phyloP scores from a whole-genome alignment of 805 yeast species.

The Clavispora phyllophila region DNA sequence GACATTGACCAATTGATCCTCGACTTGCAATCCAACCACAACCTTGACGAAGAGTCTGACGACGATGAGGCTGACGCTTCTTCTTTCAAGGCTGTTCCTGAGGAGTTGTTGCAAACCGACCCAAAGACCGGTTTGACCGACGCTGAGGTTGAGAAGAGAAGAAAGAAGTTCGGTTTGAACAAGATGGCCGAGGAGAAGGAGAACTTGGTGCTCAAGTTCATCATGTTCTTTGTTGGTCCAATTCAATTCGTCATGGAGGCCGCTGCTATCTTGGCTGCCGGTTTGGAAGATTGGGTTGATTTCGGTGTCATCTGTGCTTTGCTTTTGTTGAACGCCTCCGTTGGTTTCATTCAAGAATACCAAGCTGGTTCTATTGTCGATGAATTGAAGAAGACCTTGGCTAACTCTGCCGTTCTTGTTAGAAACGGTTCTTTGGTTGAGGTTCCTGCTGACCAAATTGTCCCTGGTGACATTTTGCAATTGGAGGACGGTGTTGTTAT shows the following conservation, averaged over 20 bases:
- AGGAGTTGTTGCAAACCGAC: constrained; percentile 78
- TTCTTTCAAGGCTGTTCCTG: constrained; percentile 70
- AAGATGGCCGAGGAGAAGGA: constrained; percentile 89
- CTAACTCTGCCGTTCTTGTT: constrained; percentile 80
- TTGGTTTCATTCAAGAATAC: constrained; percentile 96
- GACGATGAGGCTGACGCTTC: constrained; percentile 29
- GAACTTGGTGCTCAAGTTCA: constrained; percentile 71
- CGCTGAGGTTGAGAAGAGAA: constrained; percentile 75
- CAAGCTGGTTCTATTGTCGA: constrained; percentile 98
- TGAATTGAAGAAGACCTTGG: constrained; percentile 91
- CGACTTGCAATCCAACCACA: constrained; percentile 71
- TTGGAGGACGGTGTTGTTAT: constrained; percentile 90
- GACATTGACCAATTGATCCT: constrained; percentile 61
- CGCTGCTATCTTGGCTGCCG: constrained; percentile 92
- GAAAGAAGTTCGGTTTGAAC: constrained; percentile 86
- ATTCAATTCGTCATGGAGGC: constrained; percentile 97
- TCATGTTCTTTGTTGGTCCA: constrained; percentile 89
- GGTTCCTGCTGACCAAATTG: constrained; percentile 77
- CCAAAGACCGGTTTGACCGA: constrained; percentile 69
- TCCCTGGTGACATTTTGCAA: constrained; percentile 92
- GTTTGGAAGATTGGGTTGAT: constrained; percentile 97
- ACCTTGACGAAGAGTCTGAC: constrained; percentile 22
- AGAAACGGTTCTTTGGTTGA: constrained; percentile 78
- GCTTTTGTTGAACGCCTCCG: constrained; percentile 79
- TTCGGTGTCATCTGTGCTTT: constrained; percentile 95